Base-by-base conservation (phyloP, 495 filamentous ascomycete genomes). In the Xylaria venustula region DNA sequence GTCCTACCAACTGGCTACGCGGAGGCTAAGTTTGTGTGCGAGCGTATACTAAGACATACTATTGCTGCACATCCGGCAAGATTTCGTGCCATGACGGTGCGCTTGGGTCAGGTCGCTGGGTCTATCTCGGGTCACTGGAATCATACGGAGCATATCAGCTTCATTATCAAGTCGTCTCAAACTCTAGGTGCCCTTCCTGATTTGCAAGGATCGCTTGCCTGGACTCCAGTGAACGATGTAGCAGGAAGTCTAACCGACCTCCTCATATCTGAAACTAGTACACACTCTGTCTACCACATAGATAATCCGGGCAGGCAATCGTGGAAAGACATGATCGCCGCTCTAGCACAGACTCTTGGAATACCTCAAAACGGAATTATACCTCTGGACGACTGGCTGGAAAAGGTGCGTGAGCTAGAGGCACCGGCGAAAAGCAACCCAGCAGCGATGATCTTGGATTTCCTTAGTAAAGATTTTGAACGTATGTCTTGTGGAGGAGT, bases 61-160 rank as follows among this genome's bases (percentile, higher is more conserved):
- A 11, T 11, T 58, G 15, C 32, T 2, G 34, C 11, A 9, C 62
- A 75, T 67, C 73, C 76, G 0, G 61, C 71, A 5, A 60, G 49
- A 0, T 80, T 80, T 55, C 65, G 72, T 7, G 55, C 73, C 1
- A 77, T 75, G 72, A 58, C 69, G 0, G 78, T 78, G 0, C 5
- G 30, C 5, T 11, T 11, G 11, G 30, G 30, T 0, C 77, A 82
- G 57, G 73, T 68, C 69, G 72, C 80, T 0, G 82, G 82, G 0
- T 83, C 79, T 0, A 76, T 64, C 12, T 65, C 37, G 1, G 83
- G 82, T 2, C 78, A 80, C 53, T 86, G 82, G 83, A 85, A 84
- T 46, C 58, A 69, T 0, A 58, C 70, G 22, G 83, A 84, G 60
- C 79, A 83, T 61, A 64, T 84, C 12, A 50, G 70, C 0, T 81